Evolutionary conservation across 2,329 filamentous ascomycete species (phyloP), one percentile per base, ranked within the genome.

Genomic region (Xylariaceae sp.): DNA sequence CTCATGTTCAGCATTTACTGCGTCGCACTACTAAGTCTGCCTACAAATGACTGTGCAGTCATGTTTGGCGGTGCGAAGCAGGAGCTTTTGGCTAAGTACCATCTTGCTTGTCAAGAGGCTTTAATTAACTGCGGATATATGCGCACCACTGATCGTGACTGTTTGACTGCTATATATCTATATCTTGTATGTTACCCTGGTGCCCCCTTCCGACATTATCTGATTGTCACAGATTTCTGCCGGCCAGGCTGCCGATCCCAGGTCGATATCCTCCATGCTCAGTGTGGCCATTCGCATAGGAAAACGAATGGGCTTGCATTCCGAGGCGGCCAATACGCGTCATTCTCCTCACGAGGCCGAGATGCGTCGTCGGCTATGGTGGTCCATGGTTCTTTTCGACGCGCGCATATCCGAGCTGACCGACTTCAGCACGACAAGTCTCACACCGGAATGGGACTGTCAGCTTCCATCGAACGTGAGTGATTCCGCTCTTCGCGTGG

Each of bases 321-420:
- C 58, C 45, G 81, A 85, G 58, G 57, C 69, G 0, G 54, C 51
- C 0, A 54, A 62, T 12, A 42, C 60, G 1, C 60, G 53, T 18
- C 61, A 47, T 17, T 54, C 52, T 5, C 45, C 57, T 6, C 74
- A 78, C 11, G 81, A 85, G 56, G 75, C 73, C 2, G 82, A 86
- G 63, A 74, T 84, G 69, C 75, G 81, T 11, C 75, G 82, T 30
- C 68, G 82, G 32, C 70, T 85, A 0, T 85, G 81, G 81, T 85
- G 81, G 82, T 71, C 78, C 0, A 64, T 86, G 0, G 64, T 78
- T 0, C 62, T 78, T 3, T 79, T 83, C 48, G 83, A 86, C 56
- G 63, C 66, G 41, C 79, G 82, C 14, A 72, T 82, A 11, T 66
- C 75, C 54, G 80, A 84, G 54, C 60, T 83, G 51, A 62, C 72